Percentiles rank a stretch among this genome's conserved stretches.
These are phyloP conservation scores for Chaetomiaceae sp. DNA, from an alignment of 2,329 filamentous ascomycete genomes.

Conservation along the genomic window DNA sequence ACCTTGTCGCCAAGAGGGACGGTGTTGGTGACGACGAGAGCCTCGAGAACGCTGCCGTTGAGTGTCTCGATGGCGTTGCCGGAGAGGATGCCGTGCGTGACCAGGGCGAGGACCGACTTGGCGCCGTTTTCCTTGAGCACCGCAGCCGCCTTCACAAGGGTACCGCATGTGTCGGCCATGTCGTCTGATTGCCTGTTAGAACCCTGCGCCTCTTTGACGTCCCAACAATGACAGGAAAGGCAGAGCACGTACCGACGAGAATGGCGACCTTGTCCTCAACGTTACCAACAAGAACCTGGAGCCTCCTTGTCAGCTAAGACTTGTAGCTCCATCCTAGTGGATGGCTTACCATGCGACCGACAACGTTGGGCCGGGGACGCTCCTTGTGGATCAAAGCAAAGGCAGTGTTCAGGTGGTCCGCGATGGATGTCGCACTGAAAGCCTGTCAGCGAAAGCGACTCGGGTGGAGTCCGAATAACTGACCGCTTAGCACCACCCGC, in stretches of 20 bases:
- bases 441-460: constrained; percentile 4
- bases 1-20: constrained; percentile 76
- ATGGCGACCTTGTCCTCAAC: constrained; percentile 90
- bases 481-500: constrained; percentile 89
- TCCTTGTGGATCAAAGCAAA: constrained; percentile 98
- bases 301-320: constrained; percentile 1
- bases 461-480: constrained; percentile 18
- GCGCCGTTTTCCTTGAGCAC: constrained; percentile 85
- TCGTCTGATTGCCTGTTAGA: constrained; percentile 56
- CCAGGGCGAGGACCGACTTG: constrained; percentile 84
- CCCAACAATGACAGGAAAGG: too few relatives aligned
- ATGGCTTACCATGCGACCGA: constrained; percentile 65
- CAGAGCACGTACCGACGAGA: constrained; percentile 53
- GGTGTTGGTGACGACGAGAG: constrained; percentile 84
- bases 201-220: neutral
- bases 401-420: constrained; percentile 81
- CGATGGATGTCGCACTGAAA: constrained; percentile 72
- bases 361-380: constrained; percentile 74
- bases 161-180: constrained; percentile 85
- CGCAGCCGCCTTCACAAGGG: constrained; percentile 73
- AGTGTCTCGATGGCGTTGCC: constrained; percentile 84
- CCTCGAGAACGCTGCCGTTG: constrained; percentile 68
- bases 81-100: constrained; percentile 88
- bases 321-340: neutral
- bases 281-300: constrained; percentile 76